Percentiles rank a stretch among this genome's conserved stretches.
These are phyloP conservation scores for Epichloe coenophiala DNA, from an alignment of 2,329 filamentous ascomycete species.

Conservation along the genomic window DNA sequence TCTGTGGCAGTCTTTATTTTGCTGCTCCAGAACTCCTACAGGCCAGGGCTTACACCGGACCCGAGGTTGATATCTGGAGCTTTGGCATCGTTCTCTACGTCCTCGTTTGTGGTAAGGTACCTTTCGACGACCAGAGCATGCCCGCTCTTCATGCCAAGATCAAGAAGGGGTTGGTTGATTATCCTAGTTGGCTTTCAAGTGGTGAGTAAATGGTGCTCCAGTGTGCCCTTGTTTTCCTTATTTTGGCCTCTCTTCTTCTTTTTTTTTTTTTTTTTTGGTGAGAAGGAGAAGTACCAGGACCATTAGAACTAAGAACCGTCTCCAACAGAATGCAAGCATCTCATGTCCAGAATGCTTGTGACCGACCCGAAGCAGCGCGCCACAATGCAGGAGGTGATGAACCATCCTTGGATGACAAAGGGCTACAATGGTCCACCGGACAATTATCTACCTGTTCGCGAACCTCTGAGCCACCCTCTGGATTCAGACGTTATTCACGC, in stretches of 20 bases:
- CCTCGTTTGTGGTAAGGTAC: conserved; percentile 91
- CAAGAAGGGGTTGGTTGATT: conserved; percentile 92
- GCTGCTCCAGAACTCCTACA: conserved; percentile 90
- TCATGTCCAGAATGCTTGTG: conserved; percentile 90
- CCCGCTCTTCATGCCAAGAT: conserved; percentile 96
- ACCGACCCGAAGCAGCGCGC: conserved; percentile 83
- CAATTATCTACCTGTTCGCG: conserved; percentile 72
- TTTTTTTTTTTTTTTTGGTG: neutral
- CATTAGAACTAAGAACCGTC: neutral
- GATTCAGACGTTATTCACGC: conserved; percentile 74
- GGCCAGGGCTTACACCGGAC: conserved; percentile 85
- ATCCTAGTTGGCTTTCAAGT: conserved; percentile 80
- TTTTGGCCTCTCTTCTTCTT: neutral
- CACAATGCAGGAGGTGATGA: conserved; percentile 82
- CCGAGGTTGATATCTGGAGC: conserved; percentile 97
- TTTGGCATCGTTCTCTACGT: conserved; percentile 98
- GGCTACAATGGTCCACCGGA: conserved; percentile 78
- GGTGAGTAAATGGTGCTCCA: conserved; percentile 38
- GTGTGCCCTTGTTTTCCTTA: neutral
- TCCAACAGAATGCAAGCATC: conserved; percentile 69
- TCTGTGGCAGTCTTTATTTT: conserved; percentile 96
- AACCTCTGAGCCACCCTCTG: conserved; percentile 73
- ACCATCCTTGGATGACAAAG: conserved; percentile 90
- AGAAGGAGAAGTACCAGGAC: neutral
- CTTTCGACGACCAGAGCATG: conserved; percentile 99